Percentiles rank a stretch among this genome's conserved stretches.
Evolutionary conservation across 2,329 filamentous ascomycete species (phyloP).

Genomic region (Chrysosphaeria jannelii): DNA sequence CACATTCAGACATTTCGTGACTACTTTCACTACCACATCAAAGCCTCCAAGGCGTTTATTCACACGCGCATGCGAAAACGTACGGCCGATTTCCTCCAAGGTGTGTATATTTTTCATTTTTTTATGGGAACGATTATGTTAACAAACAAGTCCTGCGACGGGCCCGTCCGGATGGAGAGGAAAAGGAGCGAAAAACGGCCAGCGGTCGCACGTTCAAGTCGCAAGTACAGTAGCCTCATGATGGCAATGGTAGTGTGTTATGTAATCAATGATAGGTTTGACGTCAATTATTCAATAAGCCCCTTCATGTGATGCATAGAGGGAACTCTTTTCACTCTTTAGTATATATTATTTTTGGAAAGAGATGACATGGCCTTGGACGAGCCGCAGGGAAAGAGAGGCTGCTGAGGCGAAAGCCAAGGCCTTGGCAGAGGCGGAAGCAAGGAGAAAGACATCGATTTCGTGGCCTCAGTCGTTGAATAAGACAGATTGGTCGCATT

Average conservation of each 20-base stretch:
- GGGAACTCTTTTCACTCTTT: too few species aligned
- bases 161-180: slow-evolving; percentile 80
- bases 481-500: slow-evolving; percentile 20
- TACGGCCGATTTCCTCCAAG: slow-evolving; percentile 94
- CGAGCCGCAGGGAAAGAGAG: too few species aligned
- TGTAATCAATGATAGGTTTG: too few species aligned
- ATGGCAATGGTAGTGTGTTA: too few species aligned
- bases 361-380: too few species aligned
- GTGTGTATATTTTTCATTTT: slow-evolving; percentile 15
- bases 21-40: slow-evolving; percentile 99
- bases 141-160: slow-evolving; percentile 50
- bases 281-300: too few species aligned
- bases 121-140: neutral
- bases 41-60: slow-evolving; percentile 96
- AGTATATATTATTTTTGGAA: too few species aligned
- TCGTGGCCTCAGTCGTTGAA: slow-evolving; percentile 15
- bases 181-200: slow-evolving; percentile 93
- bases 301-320: too few species aligned
- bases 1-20: slow-evolving; percentile 99
- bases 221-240: too few species aligned
- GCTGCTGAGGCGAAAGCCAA: neutral
- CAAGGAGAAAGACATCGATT: neutral
- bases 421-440: neutral
- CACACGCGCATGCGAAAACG: slow-evolving; percentile 94
- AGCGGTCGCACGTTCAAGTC: slow-evolving; percentile 71